Percentiles rank a stretch among this genome's conserved stretches.
Conservation (phyloP, 2,329 filamentous ascomycete species). For the Pezicula rhizophila region DNA sequence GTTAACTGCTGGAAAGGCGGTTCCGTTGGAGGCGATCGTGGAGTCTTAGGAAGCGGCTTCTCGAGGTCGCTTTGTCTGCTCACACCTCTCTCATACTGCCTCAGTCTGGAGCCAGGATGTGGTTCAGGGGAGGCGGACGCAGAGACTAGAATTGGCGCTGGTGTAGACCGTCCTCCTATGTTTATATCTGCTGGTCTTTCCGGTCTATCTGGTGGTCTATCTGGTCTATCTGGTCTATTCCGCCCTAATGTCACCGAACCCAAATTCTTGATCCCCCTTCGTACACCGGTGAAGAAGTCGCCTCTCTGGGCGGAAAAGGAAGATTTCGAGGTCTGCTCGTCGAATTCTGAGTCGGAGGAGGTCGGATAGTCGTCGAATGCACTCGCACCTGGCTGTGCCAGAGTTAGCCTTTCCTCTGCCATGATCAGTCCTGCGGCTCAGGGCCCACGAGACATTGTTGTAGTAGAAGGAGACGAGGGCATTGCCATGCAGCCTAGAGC, state of each 20-base stretch:
- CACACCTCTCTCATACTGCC: conserved; percentile 18
- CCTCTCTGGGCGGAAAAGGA: conserved; percentile 10
- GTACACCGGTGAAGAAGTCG: conserved; percentile 24
- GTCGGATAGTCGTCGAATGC: conserved; percentile 19
- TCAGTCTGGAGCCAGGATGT: conserved; percentile 5
- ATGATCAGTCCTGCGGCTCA: conserved; percentile 23
- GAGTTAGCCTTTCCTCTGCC: conserved; percentile 24
- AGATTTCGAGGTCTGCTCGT: conserved; percentile 11
- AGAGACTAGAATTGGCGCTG: conserved; percentile 8
- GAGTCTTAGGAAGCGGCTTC: conserved; percentile 26
- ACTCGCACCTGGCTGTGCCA: conserved; percentile 21
- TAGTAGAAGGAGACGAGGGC: background rate
- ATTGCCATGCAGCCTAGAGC: background rate
- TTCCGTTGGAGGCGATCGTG: conserved; percentile 17
- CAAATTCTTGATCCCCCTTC: conserved; percentile 24
- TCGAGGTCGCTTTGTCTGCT: conserved; percentile 10
- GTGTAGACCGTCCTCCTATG: conserved; percentile 10
- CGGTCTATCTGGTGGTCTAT: too few species aligned
- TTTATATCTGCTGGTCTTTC: conserved; percentile 18
- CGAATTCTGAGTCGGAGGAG: conserved; percentile 16
- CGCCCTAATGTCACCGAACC: conserved; percentile 23
- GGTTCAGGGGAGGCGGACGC: conserved; percentile 9
- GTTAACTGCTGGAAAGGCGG: conserved; percentile 3
- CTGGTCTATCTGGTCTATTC: conserved; percentile 16
- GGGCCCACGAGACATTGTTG: background rate